Base-by-base conservation (phyloP, 495 filamentous ascomycete genomes). In the Penicillium ucsense region DNA sequence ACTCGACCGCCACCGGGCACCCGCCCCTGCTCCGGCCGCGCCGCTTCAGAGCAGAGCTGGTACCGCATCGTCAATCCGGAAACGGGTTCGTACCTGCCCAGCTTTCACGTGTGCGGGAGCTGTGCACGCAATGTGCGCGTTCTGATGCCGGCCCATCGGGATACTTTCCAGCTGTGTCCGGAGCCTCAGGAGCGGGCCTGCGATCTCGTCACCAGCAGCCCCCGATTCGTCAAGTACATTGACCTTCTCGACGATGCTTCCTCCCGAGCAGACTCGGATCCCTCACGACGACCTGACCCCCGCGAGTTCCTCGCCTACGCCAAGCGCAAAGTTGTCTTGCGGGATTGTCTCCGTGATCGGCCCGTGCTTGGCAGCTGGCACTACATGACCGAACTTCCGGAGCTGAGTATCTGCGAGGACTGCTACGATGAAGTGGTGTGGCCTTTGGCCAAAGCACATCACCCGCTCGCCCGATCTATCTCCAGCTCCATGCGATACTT, bases 371-470 rank as follows among this genome's bases (percentile, higher is more conserved):
- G 64, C 41, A 65, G 64, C 1, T 86, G 82, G 82, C 76, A 85
- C 60, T 77, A 76, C 53, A 82, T 83, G 45, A 75, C 81, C 1
- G 55, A 67, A 8, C 61, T 85, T 1, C 81, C 80, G 20, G 78
- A 84, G 40, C 72, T 87, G 51, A 82, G 80, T 4, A 75, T 84
- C 41, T 87, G 83, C 64, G 76, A 82, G 51, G 80, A 84, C 59
- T 87, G 86, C 64, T 90, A 82, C 61, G 75, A 80, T 8, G 74
- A 79, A 4, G 76, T 84, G 1, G 77, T 90, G 6, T 79, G 76
- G 72, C 87, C 86, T 3, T 64, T 79, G 20, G 70, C 79, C 8
- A 64, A 74, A 34, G 59, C 67, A 2, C 61, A 69, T 29, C 67
- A 68, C 32, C 64, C 73, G 0, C 64, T 89, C 20, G 80, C 84